Conservation (phyloP, 257 asterid species). For the Salvia miltiorrhiza region DNA sequence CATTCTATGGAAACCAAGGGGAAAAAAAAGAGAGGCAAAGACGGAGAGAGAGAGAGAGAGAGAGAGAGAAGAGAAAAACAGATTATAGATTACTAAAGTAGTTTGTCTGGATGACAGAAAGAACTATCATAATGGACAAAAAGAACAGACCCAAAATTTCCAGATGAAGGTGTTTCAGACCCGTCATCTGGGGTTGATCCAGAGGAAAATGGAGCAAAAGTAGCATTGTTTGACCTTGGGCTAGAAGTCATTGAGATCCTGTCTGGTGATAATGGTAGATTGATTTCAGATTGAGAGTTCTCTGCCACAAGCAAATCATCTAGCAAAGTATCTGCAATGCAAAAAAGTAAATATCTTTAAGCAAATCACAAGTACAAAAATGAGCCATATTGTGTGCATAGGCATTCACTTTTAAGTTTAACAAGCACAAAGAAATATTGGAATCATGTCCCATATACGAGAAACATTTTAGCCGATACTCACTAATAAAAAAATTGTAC, state of each 20-base stretch:
- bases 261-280: constrained; percentile 46
- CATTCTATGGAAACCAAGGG: constrained; percentile 41
- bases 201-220: constrained; percentile 35
- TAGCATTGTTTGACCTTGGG: constrained; percentile 49
- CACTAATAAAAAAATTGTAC: constrained; percentile 1
- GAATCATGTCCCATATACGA: background rate
- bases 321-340: constrained; percentile 64
- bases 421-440: background rate
- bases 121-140: constrained; percentile 11
- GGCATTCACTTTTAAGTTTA: background rate
- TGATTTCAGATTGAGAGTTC: constrained; percentile 71
- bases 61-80: background rate
- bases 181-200: constrained; percentile 45
- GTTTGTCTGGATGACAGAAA: constrained; percentile 8
- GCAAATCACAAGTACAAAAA: background rate
- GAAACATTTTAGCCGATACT: constrained; percentile 5
- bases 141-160: constrained; percentile 56
- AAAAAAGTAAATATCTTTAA: constrained; percentile 4
- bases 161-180: constrained; percentile 51
- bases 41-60: constrained; percentile 13
- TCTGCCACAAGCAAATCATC: constrained; percentile 92
- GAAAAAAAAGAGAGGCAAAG: background rate
- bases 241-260: constrained; percentile 39
- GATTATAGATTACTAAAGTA: constrained; percentile 4
- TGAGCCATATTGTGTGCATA: background rate